phyloP scores from a whole-genome alignment of 768 basidiomycete genomes.

The Podaxis carcinomalis region DNA sequence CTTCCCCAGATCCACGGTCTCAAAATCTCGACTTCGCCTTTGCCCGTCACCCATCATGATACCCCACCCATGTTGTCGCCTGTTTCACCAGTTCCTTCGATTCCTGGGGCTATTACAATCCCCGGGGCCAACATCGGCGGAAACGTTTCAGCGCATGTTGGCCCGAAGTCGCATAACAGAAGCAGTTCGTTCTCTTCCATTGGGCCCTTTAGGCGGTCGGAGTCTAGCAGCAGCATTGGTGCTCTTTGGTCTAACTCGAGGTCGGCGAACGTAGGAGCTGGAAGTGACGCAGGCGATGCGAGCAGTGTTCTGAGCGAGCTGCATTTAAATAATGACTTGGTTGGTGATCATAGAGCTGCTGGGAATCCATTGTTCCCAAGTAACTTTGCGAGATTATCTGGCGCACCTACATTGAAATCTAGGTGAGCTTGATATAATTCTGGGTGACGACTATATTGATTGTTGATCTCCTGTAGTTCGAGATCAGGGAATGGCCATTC shows the following conservation, averaged over 20 bases:
- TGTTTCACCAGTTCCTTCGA: conserved; percentile 21
- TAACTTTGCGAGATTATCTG: conserved; percentile 66
- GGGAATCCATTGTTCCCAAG: conserved; percentile 81
- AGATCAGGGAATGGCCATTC: conserved; percentile 5
- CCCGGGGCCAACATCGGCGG: neutral
- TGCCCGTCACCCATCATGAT: conserved; percentile 20
- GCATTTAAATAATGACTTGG: conserved; percentile 31
- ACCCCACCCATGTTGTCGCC: conserved; percentile 23
- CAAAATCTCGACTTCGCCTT: conserved; percentile 45
- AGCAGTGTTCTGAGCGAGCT: conserved; percentile 13
- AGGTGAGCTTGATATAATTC: conserved; percentile 24
- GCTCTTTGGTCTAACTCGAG: conserved; percentile 13
- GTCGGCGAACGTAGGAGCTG: conserved; percentile 16
- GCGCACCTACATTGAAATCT: conserved; percentile 60
- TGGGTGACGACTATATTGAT: neutral
- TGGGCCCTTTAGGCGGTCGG: conserved; percentile 32
- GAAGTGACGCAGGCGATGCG: conserved; percentile 14
- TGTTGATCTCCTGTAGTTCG: neutral
- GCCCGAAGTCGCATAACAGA: conserved; percentile 3
- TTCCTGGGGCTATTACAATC: conserved; percentile 16
- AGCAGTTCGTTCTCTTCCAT: conserved; percentile 20
- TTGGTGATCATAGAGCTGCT: conserved; percentile 58
- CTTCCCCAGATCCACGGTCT: conserved; percentile 52
- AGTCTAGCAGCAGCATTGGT: conserved; percentile 22
- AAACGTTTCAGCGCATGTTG: neutral